Evolutionary conservation across 140 eudicot genomes (phyloP).

Genomic region (Ambrosia hybrid): DNA sequence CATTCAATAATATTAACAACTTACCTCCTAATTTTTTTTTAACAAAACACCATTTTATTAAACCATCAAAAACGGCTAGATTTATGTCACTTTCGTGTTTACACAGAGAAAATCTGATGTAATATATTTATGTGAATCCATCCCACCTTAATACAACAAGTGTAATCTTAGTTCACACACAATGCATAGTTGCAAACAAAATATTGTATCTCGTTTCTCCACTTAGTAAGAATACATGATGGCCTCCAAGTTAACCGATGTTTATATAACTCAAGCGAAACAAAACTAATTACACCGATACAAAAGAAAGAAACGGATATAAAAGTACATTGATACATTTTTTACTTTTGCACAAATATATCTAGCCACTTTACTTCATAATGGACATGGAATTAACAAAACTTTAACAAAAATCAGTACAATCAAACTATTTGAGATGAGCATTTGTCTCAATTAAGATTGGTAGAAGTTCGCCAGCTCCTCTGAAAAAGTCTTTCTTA

Average conservation of each 20-base stretch:
- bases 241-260: not conserved
- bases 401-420: constrained; percentile 11
- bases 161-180: too few relatives aligned
- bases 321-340: not conserved
- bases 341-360: constrained; percentile 4
- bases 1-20: too few relatives aligned
- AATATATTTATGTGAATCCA: too few relatives aligned
- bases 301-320: not conserved
- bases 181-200: too few relatives aligned
- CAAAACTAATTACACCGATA: constrained; percentile 4
- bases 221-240: not conserved
- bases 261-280: not conserved
- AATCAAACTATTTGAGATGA: not conserved
- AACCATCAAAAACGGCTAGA: too few relatives aligned
- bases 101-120: too few relatives aligned
- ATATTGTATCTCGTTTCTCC: too few relatives aligned
- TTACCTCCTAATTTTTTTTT: too few relatives aligned
- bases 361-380: constrained; percentile 19
- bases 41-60: too few relatives aligned
- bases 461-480: constrained; percentile 64
- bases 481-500: constrained; percentile 63
- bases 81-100: too few relatives aligned
- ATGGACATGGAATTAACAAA: constrained; percentile 9
- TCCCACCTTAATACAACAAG: too few relatives aligned
- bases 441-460: constrained; percentile 25